Evolutionary conservation across 495 filamentous ascomycete species (phyloP), one percentile per base, ranked within the genome.

Genomic region (Schizothecium vesticola): DNA sequence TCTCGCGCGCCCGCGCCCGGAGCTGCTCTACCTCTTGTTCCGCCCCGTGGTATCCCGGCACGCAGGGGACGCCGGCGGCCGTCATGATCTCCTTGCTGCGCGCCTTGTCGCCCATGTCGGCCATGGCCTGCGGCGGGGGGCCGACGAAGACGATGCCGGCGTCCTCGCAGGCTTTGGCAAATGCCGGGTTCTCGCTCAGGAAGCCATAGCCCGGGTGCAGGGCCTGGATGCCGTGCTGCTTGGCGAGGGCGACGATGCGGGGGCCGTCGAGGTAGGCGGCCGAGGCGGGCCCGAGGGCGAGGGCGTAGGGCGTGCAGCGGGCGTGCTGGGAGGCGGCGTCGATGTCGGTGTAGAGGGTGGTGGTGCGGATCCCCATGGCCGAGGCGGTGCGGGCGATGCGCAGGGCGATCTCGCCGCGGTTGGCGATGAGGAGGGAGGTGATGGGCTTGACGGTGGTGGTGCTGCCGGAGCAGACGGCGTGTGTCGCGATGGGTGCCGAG

Each of bases 191-290:
- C 81, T 99, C 95, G 72, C 92, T 96, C 69, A 97, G 84, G 83
- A 98, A 99, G 19, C 95, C 95, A 83, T 99, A 99, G 5, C 95
- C 95, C 0, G 95, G 95, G 79, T 99, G 95, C 70, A 99, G 89
- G 16, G 90, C 92, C 74, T 92, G 86, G 73, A 94, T 97, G 31
- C 92, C 92, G 71, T 92, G 85, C 67, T 88, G 81, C 77, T 93
- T 93, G 11, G 96, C 95, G 60, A 94, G 88, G 59, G 86, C 84
- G 64, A 99, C 95, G 70, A 99, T 98, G 56, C 89, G 88, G 67
- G 96, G 92, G 21, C 92, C 93, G 78, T 99, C 94, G 29, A 99
- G 88, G 77, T 99, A 99, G 24, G 90, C 92, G 31, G 88, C 91
- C 29, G 88, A 87, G 3, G 92, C 84, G 1, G 89, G 86, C 0